Evolutionary conservation across 352 stramenopile species (phyloP), one percentile per base, ranked within the genome.

Genomic region (Pythium rishiriense): DNA sequence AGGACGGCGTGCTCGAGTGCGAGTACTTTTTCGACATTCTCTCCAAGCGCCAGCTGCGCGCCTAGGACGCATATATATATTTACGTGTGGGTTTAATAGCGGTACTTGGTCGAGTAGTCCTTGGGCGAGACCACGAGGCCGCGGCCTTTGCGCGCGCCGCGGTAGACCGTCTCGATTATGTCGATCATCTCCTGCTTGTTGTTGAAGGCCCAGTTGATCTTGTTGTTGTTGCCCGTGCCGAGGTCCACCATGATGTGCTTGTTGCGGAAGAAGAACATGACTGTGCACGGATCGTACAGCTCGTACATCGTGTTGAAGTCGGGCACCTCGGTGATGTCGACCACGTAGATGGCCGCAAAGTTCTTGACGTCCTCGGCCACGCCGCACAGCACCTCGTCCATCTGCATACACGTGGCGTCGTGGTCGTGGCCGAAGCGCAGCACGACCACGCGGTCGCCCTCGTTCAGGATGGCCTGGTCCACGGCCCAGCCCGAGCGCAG

Each of bases 251-350:
- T 99, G 63, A 99, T 99, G 77, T 99, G 98, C 79, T 99, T 99
- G 83, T 99, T 99, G 46, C 97, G 89, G 86, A 99, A 99, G 80
- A 99, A 99, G 74, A 99, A 99, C 98, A 99, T 99, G 68, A 98
- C 96, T 8, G 96, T 99, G 75, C 97, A 99, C 24, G 93, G 92
- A 74, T 99, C 97, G 76, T 99, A 99, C 10, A 99, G 87, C 83
- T 99, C 97, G 80, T 99, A 99, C 98, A 99, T 99, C 58, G 92
- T 94, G 76, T 99, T 99, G 72, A 99, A 99, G 71, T 99, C 98
- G 9, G 97, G 97, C 50, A 99, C 98, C 51, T 97, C 85, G 19
- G 85, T 93, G 64, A 94, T 94, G 73, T 94, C 85, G 33, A 94
- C 97, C 15, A 99, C 81, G 73, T 99, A 99, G 56, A 99, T 96